Percentiles rank a stretch among this genome's conserved stretches.
phyloP scores from a whole-genome alignment of 495 filamentous ascomycete genomes.

The Xylaria curta region DNA sequence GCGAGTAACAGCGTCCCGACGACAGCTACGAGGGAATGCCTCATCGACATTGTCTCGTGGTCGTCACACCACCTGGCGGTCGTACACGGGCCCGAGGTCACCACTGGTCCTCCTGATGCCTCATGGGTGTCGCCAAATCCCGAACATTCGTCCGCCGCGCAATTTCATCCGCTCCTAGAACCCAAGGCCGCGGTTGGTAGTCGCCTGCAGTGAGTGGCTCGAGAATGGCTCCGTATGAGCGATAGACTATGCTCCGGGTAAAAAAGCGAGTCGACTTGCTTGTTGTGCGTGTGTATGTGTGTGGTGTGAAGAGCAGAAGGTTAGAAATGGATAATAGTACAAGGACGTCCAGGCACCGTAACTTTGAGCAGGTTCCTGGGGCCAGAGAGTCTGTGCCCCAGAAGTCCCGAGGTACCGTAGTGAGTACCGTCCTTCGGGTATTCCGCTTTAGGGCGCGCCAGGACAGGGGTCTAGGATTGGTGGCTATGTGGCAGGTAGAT shows the following conservation, averaged over 20 bases:
- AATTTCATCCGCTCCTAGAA: constrained; percentile 33
- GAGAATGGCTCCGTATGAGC: neutral
- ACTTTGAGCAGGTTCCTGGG: constrained; percentile 19
- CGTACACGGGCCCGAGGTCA: constrained; percentile 41
- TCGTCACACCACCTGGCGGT: constrained; percentile 36
- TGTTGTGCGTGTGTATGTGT: neutral
- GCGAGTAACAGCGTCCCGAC: constrained; percentile 47
- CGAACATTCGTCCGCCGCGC: constrained; percentile 26
- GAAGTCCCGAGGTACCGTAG: constrained; percentile 19
- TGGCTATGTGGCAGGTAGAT: constrained; percentile 21
- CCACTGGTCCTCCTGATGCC: constrained; percentile 37
- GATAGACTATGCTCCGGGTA: neutral
- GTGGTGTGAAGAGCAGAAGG: neutral
- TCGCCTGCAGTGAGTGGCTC: constrained; percentile 14
- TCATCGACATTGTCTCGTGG: constrained; percentile 40
- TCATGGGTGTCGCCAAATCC: constrained; percentile 36
- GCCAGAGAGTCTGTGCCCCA: constrained; percentile 24
- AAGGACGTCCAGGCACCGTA: constrained; percentile 1
- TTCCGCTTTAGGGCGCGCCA: constrained; percentile 24
- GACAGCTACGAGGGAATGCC: constrained; percentile 39
- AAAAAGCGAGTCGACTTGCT: constrained; percentile 5
- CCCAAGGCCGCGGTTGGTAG: constrained; percentile 24
- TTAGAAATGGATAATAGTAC: constrained; percentile 5
- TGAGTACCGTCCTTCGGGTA: constrained; percentile 27
- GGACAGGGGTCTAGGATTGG: constrained; percentile 15